Evolutionary conservation across 257 asterid genomes (phyloP).

Genomic region (Avicennia marina): DNA sequence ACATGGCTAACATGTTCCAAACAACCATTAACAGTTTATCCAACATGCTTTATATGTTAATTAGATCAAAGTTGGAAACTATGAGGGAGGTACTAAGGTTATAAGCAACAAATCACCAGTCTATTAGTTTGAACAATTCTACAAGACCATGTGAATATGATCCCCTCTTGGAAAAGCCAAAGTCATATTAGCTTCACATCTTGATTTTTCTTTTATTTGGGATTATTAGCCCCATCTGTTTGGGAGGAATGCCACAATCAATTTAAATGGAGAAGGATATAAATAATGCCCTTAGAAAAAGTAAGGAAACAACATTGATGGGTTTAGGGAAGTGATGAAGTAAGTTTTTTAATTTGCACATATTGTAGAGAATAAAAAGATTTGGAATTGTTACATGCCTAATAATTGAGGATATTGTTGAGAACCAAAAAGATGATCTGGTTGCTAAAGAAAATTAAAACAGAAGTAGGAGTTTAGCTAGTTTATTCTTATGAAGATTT

Average conservation of each 20-base stretch:
- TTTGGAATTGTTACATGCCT: neutral
- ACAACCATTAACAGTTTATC: constrained; percentile 1
- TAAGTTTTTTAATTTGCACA: no score
- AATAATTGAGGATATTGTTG: neutral
- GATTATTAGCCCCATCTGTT: neutral
- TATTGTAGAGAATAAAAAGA: no score
- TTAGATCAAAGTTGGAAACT: constrained; percentile 6
- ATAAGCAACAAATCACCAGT: neutral
- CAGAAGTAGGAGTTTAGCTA: neutral
- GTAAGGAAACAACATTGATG: neutral
- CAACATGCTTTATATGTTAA: constrained; percentile 1
- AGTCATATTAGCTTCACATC: neutral
- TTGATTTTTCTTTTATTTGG: neutral
- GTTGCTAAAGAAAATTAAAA: neutral
- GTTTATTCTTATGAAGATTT: neutral
- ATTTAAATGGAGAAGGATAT: neutral
- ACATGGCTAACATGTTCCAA: neutral
- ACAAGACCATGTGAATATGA: neutral
- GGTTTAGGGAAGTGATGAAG: no score
- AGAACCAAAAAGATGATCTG: neutral
- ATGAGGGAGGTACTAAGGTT: neutral
- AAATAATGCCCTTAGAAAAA: neutral
- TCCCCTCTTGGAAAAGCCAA: neutral
- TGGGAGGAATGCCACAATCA: neutral
- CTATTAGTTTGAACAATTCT: neutral